Percentiles rank a stretch among this genome's conserved stretches.
phyloP scores from a whole-genome alignment of 225 moss, liverwort and hornwort genomes.

The Sphagnum tenellum region DNA sequence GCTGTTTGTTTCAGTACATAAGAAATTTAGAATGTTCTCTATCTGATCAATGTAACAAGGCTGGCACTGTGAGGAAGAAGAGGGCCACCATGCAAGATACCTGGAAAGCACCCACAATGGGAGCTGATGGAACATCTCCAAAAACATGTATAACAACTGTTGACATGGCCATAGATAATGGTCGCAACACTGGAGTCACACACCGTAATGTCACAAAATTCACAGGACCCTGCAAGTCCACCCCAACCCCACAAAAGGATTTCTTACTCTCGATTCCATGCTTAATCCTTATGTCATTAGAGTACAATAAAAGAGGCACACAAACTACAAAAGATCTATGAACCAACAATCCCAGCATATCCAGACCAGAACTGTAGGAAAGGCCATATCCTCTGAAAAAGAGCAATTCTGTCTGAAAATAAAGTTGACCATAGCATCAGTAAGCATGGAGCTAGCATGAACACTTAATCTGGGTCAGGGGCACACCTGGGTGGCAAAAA shows the following conservation, averaged over 20 bases:
- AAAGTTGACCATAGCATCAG: no score
- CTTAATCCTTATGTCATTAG: no score
- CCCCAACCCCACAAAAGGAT: not conserved
- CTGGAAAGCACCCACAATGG: conserved; percentile 74
- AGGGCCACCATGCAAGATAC: conserved; percentile 11
- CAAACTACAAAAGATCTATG: no score
- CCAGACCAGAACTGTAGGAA: no score
- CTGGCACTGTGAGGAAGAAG: not conserved
- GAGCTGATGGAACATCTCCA: conserved; percentile 95
- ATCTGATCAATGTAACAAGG: not conserved
- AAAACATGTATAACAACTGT: conserved; percentile 89
- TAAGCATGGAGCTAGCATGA: no score
- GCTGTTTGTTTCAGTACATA: not conserved
- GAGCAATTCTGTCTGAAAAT: no score
- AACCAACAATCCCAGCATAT: no score
- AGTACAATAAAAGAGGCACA: no score
- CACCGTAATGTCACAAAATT: conserved; percentile 75
- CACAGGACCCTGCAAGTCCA: conserved; percentile 66
- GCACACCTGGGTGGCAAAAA: conserved; percentile 80
- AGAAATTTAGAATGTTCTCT: not conserved
- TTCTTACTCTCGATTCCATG: no score
- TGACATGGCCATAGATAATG: conserved; percentile 89
- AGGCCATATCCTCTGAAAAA: no score
- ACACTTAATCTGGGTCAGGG: no score
- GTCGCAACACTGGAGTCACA: conserved; percentile 62